These are phyloP conservation scores for Trichocomaceae sp. DNA, from an alignment of 2,329 filamentous ascomycete genomes.

Conservation along the genomic window DNA sequence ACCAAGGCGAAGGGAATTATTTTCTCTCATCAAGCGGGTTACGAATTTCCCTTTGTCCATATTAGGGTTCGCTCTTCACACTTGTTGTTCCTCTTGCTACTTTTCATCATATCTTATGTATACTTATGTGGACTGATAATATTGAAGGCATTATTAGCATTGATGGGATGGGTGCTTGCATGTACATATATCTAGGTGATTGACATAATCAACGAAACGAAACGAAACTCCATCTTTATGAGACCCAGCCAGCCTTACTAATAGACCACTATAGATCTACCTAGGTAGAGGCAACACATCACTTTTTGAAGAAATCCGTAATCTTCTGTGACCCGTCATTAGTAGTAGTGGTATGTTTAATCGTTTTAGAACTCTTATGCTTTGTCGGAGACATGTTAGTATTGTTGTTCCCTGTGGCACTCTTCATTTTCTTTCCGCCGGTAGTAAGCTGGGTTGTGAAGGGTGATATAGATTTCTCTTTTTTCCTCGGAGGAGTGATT, in stretches of 20 bases:
- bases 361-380: neutral
- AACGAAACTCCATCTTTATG: neutral
- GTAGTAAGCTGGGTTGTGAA: slow-evolving; percentile 22
- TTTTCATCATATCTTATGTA: neutral
- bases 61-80: neutral
- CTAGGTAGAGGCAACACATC: too few relatives aligned
- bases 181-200: neutral
- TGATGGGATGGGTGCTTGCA: neutral
- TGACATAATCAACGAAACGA: neutral
- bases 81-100: neutral
- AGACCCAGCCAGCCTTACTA: too few relatives aligned
- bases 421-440: slow-evolving; percentile 51
- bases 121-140: neutral
- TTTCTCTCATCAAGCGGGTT: neutral
- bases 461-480: slow-evolving; percentile 18
- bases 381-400: slow-evolving; percentile 25
- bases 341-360: slow-evolving; percentile 29
- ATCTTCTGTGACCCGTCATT: slow-evolving; percentile 48
- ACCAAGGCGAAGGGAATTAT: slow-evolving; percentile 2
- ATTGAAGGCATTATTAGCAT: neutral
- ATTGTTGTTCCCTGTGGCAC: slow-evolving; percentile 48
- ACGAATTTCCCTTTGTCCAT: neutral
- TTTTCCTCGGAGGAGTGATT: slow-evolving; percentile 25
- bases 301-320: slow-evolving; percentile 44
- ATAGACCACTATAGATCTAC: too few relatives aligned